Percentiles rank a stretch among this genome's conserved stretches.
These are phyloP conservation scores for Alternaria incomplexa DNA, from an alignment of 2,329 filamentous ascomycete species.

Conservation along the genomic window DNA sequence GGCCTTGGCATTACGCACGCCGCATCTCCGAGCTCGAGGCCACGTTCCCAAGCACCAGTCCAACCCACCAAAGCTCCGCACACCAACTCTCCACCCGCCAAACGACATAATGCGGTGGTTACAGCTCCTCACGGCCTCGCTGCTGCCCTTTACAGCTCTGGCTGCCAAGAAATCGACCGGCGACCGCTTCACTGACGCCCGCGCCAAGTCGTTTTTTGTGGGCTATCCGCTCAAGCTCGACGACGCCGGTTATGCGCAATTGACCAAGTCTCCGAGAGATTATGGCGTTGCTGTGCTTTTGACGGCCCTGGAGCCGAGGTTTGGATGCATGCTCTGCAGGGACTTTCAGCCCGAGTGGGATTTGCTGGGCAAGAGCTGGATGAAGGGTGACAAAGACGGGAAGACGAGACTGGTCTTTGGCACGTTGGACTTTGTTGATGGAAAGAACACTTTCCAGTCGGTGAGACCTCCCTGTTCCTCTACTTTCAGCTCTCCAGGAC, in stretches of 20 bases:
- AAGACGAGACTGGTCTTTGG: conserved; percentile 78
- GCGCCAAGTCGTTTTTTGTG: conserved; percentile 68
- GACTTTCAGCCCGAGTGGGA: conserved; percentile 97
- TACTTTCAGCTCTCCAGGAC: neutral
- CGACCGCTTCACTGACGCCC: conserved; percentile 75
- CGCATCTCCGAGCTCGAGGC: conserved; percentile 31
- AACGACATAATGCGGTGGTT: conserved; percentile 68
- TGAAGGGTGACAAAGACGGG: conserved; percentile 77
- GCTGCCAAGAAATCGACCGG: conserved; percentile 67
- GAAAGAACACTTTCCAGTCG: conserved; percentile 83
- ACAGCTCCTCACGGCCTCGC: conserved; percentile 65
- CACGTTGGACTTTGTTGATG: conserved; percentile 86
- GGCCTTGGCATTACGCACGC: conserved; percentile 40
- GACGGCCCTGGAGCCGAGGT: conserved; percentile 83
- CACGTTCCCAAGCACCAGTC: conserved; percentile 40
- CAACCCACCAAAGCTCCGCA: conserved; percentile 26
- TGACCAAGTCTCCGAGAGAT: conserved; percentile 80
- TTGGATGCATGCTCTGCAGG: conserved; percentile 82
- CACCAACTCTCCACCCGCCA: conserved; percentile 19
- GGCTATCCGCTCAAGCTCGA: conserved; percentile 74
- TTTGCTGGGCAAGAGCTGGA: conserved; percentile 83
- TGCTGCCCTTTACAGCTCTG: conserved; percentile 66
- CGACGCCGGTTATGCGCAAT: conserved; percentile 74
- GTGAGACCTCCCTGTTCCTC: conserved; percentile 57
- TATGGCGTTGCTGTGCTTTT: conserved; percentile 83